Evolutionary conservation across 2,329 filamentous ascomycete genomes (phyloP), one percentile per base, ranked within the genome.

Genomic region (Ophiostoma perfectum): DNA sequence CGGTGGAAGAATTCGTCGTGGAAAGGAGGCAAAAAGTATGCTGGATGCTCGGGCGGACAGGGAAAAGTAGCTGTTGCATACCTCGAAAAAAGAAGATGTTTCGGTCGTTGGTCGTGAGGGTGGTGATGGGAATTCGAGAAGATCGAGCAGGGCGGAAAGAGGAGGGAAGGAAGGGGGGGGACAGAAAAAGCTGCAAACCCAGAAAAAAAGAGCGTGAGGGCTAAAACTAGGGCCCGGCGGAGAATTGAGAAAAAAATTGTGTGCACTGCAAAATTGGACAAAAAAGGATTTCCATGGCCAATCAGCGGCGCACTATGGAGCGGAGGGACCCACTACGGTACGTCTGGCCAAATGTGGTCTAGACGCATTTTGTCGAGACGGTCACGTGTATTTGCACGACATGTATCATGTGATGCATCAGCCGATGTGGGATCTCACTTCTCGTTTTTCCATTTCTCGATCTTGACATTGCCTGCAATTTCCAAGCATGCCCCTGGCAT

Each of bases 191-290:
- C 36, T 39, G 64, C 65, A 70, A 45, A 55, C 67, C 58, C 44
- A 60, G 62, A 66, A 47, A 47, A 66, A 69, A 69, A 67, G 66
- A 65, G 63, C 44, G 41, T 39, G 44, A 69, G 68, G 66, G 68
- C 68, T 66, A 69, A 70, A 71, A 71, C 66, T 69, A 64, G 64
- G 67, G 66, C 67, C 60, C 62, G 49, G 60, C 68, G 70, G 66
- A 67, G 66, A n/a, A 27, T 5, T 41, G 64, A 47, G 38, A 71
- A 70, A 52, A 71, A 72, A 72, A 68, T 55, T 55, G 68, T 72
- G 71, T 69, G 66, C 49, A 41, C 14, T 64, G 64, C 60, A 65
- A 70, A 72, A 69, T 49, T 66, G 60, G 18, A 9, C 8, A 9
- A 65, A 70, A 68, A 68, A 42, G 55, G 68, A 66, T 67, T 64